Conservation (phyloP, 2,329 filamentous ascomycete species). For the Hyphodiscus sp. region DNA sequence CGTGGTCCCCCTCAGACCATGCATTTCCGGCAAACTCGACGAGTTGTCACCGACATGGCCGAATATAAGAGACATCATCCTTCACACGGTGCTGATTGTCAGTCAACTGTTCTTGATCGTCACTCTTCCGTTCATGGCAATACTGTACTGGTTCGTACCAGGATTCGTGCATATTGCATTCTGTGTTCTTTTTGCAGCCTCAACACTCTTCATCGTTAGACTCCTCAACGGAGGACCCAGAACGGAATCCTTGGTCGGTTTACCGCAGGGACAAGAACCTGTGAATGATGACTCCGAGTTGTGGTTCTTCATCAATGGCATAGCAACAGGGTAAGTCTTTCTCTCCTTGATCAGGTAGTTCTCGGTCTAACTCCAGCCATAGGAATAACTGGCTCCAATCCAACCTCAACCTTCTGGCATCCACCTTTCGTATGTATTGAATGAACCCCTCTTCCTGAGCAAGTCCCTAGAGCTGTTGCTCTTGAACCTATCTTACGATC, state of each 20-base stretch:
- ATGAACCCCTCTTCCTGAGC: too few relatives aligned
- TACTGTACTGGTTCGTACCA: slow-evolving; percentile 3
- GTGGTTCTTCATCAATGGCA: slow-evolving; percentile 72
- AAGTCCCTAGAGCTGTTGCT: too few relatives aligned
- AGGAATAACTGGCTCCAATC: slow-evolving; percentile 58
- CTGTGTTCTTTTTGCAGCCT: slow-evolving; percentile 38
- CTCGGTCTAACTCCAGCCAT: slow-evolving; percentile 3
- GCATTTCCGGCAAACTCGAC: slow-evolving; percentile 46
- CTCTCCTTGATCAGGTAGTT: not conserved
- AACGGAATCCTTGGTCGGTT: slow-evolving; percentile 16
- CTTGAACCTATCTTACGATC: too few relatives aligned
- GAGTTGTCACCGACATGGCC: slow-evolving; percentile 53
- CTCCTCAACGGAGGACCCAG: slow-evolving; percentile 43
- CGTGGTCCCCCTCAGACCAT: slow-evolving; percentile 47
- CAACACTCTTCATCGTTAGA: not conserved
- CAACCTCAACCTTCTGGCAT: slow-evolving; percentile 62
- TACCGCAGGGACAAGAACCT: slow-evolving; percentile 44
- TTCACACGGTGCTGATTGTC: slow-evolving; percentile 51
- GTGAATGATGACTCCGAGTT: slow-evolving; percentile 54
- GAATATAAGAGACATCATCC: slow-evolving; percentile 48
- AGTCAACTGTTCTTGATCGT: slow-evolving; percentile 53
- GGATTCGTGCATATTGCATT: slow-evolving; percentile 23
- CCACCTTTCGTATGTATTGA: slow-evolving; percentile 48
- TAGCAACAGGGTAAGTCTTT: slow-evolving; percentile 48
- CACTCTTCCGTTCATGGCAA: slow-evolving; percentile 37